Evolutionary conservation across 768 basidiomycete genomes (phyloP).

Genomic region (Rhodotorula graminis): DNA sequence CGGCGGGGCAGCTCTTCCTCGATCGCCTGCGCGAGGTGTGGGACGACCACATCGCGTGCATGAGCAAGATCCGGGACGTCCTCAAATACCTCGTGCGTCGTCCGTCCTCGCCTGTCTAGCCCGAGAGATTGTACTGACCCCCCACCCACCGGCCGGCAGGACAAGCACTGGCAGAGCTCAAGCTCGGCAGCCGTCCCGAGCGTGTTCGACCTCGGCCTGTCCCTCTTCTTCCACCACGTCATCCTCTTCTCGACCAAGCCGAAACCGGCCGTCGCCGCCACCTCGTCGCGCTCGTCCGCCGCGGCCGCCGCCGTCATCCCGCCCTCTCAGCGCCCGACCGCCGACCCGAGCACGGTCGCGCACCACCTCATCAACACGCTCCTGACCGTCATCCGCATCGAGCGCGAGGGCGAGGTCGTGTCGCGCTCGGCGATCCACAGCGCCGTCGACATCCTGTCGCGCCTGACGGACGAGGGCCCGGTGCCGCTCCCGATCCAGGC

Average conservation of each 20-base stretch:
- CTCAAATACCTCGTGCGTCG: slow-evolving; percentile 87
- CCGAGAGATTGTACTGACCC: accelerated
- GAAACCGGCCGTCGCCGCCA: neutral
- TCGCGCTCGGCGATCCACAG: slow-evolving; percentile 44
- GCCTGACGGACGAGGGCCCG: slow-evolving; percentile 35
- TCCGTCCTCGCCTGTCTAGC: neutral
- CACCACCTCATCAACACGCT: slow-evolving; percentile 76
- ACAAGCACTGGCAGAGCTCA: slow-evolving; percentile 75
- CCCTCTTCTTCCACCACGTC: slow-evolving; percentile 78
- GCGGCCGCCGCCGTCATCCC: neutral
- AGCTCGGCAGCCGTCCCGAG: slow-evolving; percentile 61
- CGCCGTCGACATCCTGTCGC: slow-evolving; percentile 34
- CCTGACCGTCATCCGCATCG: slow-evolving; percentile 77
- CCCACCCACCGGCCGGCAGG: slow-evolving; percentile 54
- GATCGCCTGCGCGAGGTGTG: slow-evolving; percentile 78
- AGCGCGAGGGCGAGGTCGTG: slow-evolving; percentile 84
- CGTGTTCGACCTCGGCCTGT: slow-evolving; percentile 73
- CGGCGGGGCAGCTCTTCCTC: slow-evolving; percentile 78
- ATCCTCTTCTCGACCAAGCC: slow-evolving; percentile 33
- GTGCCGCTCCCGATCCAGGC: slow-evolving; percentile 26
- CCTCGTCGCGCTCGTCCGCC: neutral
- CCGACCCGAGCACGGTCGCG: slow-evolving; percentile 62
- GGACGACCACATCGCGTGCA: slow-evolving; percentile 86
- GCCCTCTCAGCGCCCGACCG: slow-evolving; percentile 40
- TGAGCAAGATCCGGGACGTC: slow-evolving; percentile 81